Base-by-base conservation (phyloP, 1,284 basidiomycete species). In the Ustilago esculenta region DNA sequence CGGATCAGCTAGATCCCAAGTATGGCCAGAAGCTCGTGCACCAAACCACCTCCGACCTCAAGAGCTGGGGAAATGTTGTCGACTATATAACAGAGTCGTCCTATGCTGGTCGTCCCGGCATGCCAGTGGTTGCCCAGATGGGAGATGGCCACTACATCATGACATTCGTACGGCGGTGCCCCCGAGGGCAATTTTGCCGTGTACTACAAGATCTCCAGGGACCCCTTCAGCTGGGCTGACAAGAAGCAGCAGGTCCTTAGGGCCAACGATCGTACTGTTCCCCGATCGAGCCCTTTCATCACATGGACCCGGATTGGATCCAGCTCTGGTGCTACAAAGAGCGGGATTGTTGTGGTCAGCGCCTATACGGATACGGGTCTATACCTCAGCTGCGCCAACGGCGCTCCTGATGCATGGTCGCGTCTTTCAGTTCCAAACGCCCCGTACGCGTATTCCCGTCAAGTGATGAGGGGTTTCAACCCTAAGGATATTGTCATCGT, bases 1-100 rank as follows among this genome's bases (percentile, higher is more conserved):
- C 82, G 6, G 83, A 83, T 55, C 82, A 83, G 57, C 77, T 82
- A 5, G 82, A 83, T 51, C 68, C 81, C 14, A 50, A 25, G 11
- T 76, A 83, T 55, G 82, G 81, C 4, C 82, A 83, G 63, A 83
- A 83, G 52, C 52, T 83, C 15, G 80, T 78, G 11, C 79, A 83
- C 58, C 80, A 82, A 49, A 72, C 74, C 15, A 69, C 82, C 11
- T 58, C 68, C 12, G 79, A 84, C 50, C 65, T 81, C 24, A 63
- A 72, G 44, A 80, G 45, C 46, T 83, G 82, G 83, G 79, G 77
- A 4, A 42, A 72, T 5, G 60, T 81, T 14, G 80, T 83, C 43
- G 49, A 81, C 56, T 81, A 81, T 39, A 81, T 80, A n/a, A 76
- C 77, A 4, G 63, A 73, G 30, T 53, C 74, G 12, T 52, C 54